Evolutionary conservation across 768 basidiomycete species (phyloP).

Genomic region (Boletus sensibilis): DNA sequence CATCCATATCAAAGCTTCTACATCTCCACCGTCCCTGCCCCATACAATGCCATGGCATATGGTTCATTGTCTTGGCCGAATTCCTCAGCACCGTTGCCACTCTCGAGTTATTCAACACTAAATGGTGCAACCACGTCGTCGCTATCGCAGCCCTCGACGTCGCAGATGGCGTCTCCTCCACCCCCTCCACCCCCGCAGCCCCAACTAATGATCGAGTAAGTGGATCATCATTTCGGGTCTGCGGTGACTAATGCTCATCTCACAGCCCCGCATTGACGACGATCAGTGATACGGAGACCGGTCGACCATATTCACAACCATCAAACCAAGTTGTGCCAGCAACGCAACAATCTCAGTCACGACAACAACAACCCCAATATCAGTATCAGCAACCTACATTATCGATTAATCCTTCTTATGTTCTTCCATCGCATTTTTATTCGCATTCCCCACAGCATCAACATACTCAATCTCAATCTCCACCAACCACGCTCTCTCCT

Average conservation of each 20-base stretch:
- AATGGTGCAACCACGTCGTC: conserved; percentile 68
- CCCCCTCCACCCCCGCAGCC: conserved; percentile 25
- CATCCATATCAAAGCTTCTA: conserved; percentile 44
- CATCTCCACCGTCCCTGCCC: conserved; percentile 39
- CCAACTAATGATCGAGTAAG: conserved; percentile 71
- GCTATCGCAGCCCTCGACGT: conserved; percentile 29
- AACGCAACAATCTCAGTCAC: conserved; percentile 35
- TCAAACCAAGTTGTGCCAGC: conserved; percentile 40
- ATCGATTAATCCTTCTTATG: conserved; percentile 43
- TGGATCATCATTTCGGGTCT: conserved; percentile 1
- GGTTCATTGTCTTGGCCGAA: conserved; percentile 48
- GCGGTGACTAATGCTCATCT: conserved; percentile 14
- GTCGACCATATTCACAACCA: conserved; percentile 46
- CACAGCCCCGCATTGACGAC: conserved; percentile 60
- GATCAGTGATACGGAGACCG: conserved; percentile 49
- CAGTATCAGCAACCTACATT: conserved; percentile 42
- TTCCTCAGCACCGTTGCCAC: conserved; percentile 45
- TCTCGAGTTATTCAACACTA: conserved; percentile 74
- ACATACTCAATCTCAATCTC: conserved; percentile 30
- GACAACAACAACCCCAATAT: conserved; percentile 38
- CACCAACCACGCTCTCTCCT: conserved; percentile 67
- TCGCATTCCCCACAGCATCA: conserved; percentile 32
- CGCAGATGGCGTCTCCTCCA: conserved; percentile 31
- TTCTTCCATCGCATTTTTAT: conserved; percentile 40
- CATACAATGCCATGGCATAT: conserved; percentile 56